A percentile compares a stretch with the other conserved stretches of the same genome.
Evolutionary conservation across 345 rosid genomes (phyloP).

Genomic region (Rhodamnia rubescens): DNA sequence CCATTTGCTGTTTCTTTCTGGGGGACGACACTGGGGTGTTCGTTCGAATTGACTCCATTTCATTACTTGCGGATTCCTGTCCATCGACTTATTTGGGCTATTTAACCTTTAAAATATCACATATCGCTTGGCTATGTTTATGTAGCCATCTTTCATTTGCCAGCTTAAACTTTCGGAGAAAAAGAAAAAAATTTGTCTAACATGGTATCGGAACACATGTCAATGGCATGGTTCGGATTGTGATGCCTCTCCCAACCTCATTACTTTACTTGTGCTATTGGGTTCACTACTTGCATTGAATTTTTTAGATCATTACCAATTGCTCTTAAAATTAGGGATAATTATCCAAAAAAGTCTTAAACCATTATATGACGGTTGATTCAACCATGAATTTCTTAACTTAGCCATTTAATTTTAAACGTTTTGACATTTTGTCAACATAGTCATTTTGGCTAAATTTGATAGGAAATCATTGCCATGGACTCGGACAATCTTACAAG

Average conservation of each 20-base stretch:
- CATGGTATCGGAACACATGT: rapidly evolving
- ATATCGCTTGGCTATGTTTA: rapidly evolving
- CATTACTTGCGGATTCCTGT: background rate
- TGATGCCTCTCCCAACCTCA: background rate
- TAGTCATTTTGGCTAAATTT: too few relatives aligned
- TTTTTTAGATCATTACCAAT: rapidly evolving
- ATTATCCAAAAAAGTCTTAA: too few relatives aligned
- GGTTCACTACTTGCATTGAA: background rate
- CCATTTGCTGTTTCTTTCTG: background rate
- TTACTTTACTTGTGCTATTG: rapidly evolving
- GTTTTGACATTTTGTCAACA: too few relatives aligned
- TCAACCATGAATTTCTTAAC: too few relatives aligned
- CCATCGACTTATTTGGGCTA: background rate
- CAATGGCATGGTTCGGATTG: rapidly evolving
- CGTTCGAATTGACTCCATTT: background rate
- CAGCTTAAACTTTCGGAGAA: background rate
- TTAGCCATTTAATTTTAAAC: too few relatives aligned
- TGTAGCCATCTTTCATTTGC: background rate
- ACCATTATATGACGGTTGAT: too few relatives aligned
- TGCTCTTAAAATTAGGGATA: background rate
- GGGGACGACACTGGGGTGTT: background rate
- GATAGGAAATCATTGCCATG: too few relatives aligned
- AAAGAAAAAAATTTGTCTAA: background rate
- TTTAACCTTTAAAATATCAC: background rate
- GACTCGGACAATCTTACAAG: too few relatives aligned